Percentiles rank a stretch among this genome's conserved stretches.
Evolutionary conservation across 2,329 filamentous ascomycete species (phyloP).

Genomic region (Penicillium aurantiogriseum): DNA sequence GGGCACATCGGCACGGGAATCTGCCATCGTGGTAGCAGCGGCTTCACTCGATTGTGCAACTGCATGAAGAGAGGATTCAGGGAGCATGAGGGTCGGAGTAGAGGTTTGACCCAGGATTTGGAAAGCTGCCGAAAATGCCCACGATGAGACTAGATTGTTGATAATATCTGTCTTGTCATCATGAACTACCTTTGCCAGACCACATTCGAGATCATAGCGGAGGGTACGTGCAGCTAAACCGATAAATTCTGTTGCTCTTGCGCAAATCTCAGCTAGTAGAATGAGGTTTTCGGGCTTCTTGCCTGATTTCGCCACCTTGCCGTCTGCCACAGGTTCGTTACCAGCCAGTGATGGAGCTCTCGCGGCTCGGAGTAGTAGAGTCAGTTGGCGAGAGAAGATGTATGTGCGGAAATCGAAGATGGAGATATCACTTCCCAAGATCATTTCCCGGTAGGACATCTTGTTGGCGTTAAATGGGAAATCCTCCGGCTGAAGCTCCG

Average conservation of each 20-base stretch:
- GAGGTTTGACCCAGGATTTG: slow-evolving; percentile 46
- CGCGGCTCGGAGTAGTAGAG: slow-evolving; percentile 77
- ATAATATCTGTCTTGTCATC: slow-evolving; percentile 36
- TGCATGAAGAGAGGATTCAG: slow-evolving; percentile 37
- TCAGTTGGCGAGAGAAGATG: slow-evolving; percentile 84
- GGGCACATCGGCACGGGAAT: slow-evolving; percentile 33
- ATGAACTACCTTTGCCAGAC: slow-evolving; percentile 49
- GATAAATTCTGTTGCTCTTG: slow-evolving; percentile 79
- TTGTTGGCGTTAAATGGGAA: slow-evolving; percentile 54
- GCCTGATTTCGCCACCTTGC: slow-evolving; percentile 52
- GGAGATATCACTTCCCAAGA: slow-evolving; percentile 91
- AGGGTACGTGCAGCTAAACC: slow-evolving; percentile 76
- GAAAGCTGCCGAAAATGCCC: slow-evolving; percentile 45
- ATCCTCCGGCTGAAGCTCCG: slow-evolving; percentile 31
- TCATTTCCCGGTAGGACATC: slow-evolving; percentile 87
- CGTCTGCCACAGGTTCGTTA: slow-evolving; percentile 30
- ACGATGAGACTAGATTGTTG: slow-evolving; percentile 49
- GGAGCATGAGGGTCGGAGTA: slow-evolving; percentile 37
- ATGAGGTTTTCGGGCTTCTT: slow-evolving; percentile 69
- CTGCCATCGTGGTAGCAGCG: slow-evolving; percentile 19
- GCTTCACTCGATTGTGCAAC: slow-evolving; percentile 25
- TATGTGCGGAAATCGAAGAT: slow-evolving; percentile 94
- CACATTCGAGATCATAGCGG: slow-evolving; percentile 71
- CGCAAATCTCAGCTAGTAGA: slow-evolving; percentile 82
- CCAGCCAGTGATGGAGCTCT: slow-evolving; percentile 52